Conservation (phyloP, 164 flowering plant genomes). For the Akebia trifoliata region DNA sequence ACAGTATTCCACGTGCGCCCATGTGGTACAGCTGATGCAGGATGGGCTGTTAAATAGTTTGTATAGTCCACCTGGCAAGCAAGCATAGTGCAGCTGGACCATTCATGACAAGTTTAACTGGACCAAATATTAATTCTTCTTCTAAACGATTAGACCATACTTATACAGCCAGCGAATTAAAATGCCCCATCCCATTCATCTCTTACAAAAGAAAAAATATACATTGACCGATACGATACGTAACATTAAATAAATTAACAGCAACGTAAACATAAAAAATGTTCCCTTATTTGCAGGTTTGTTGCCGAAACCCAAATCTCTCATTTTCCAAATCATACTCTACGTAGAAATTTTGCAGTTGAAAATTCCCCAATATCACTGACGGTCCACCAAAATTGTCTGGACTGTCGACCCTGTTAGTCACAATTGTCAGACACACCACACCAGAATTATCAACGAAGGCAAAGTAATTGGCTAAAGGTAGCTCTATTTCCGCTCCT, state of each 20-base stretch:
- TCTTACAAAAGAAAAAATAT: too few relatives aligned
- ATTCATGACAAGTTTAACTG: too few relatives aligned
- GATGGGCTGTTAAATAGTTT: too few relatives aligned
- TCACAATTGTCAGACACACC: constrained; percentile 50
- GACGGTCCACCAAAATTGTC: constrained; percentile 38
- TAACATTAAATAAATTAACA: neutral
- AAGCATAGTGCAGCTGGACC: too few relatives aligned
- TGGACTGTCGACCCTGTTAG: constrained; percentile 15
- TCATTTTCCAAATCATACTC: constrained; percentile 49
- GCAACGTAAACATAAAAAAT: neutral
- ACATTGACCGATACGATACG: neutral
- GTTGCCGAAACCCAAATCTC: constrained; percentile 45
- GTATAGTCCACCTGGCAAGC: too few relatives aligned
- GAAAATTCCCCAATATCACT: constrained; percentile 50
- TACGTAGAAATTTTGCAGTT: constrained; percentile 47
- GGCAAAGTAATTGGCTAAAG: constrained; percentile 56
- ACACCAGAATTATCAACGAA: constrained; percentile 20
- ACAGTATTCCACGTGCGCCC: too few relatives aligned
- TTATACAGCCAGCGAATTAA: too few relatives aligned
- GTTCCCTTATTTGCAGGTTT: constrained; percentile 22
- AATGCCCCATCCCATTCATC: too few relatives aligned
- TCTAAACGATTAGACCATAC: too few relatives aligned
- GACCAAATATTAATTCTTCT: too few relatives aligned
- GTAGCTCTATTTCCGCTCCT: constrained; percentile 56
- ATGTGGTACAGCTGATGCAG: too few relatives aligned